These are phyloP conservation scores for Wilcoxina mikolae DNA, from an alignment of 495 filamentous ascomycete genomes.

Conservation along the genomic window DNA sequence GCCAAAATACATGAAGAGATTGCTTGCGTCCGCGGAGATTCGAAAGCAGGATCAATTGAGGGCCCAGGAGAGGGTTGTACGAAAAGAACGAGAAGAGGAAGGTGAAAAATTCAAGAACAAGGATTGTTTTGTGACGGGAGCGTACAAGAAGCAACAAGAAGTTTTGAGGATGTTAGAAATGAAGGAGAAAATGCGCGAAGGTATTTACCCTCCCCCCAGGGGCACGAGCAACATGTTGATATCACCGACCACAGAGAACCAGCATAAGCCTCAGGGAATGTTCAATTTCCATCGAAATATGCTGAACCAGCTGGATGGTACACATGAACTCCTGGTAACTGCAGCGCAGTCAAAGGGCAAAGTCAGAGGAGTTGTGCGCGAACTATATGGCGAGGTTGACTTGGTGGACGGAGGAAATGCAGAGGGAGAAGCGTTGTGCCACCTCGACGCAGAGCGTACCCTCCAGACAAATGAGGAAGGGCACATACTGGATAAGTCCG, in stretches of 20 bases:
- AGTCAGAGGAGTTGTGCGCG: not conserved
- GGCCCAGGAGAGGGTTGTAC: conserved; percentile 73
- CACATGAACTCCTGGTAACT: conserved; percentile 57
- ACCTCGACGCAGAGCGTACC: conserved; percentile 16
- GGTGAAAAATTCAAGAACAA: conserved; percentile 90
- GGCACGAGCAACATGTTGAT: not conserved
- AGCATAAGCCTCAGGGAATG: conserved; percentile 58
- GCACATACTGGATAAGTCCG: conserved; percentile 83
- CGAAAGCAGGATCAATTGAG: conserved; percentile 79
- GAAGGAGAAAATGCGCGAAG: conserved; percentile 72
- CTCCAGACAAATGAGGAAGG: conserved; percentile 85
- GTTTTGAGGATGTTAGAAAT: conserved; percentile 64
- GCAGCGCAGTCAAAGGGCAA: conserved; percentile 9
- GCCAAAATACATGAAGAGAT: conserved; percentile 70
- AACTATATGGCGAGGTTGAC: not conserved
- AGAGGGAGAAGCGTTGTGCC: conserved; percentile 45
- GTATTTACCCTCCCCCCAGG: conserved; percentile 30
- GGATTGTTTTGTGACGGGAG: conserved; percentile 91
- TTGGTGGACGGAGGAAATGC: conserved; percentile 30
- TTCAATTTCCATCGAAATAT: conserved; percentile 72
- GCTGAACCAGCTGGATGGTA: conserved; percentile 59
- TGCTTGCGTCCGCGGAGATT: conserved; percentile 66
- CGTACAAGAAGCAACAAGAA: conserved; percentile 85
- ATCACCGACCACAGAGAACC: not conserved
- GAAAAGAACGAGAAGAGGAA: conserved; percentile 78